phyloP scores from a whole-genome alignment of 2,329 filamentous ascomycete species.

The Tolypocladium guangdongense region DNA sequence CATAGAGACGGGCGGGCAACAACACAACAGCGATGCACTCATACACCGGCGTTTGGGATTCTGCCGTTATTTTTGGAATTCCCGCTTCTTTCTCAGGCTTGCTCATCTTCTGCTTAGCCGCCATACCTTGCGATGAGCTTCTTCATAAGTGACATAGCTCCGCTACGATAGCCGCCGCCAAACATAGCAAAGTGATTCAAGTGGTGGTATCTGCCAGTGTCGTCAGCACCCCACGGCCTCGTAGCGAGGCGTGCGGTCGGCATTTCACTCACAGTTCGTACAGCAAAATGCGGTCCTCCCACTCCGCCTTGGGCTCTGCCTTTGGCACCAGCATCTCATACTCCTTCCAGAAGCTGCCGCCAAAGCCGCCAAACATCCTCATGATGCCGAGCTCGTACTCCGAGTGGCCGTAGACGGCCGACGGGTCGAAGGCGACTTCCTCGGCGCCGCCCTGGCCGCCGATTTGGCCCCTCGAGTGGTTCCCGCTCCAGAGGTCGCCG shows the following conservation, averaged over 20 bases:
- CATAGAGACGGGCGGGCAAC: conserved; percentile 4
- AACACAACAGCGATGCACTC: conserved; percentile 4
- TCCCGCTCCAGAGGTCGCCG: conserved; percentile 90
- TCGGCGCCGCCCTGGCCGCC: conserved; percentile 43
- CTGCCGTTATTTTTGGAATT: conserved; percentile 1
- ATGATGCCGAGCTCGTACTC: conserved; percentile 93
- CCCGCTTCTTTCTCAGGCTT: not conserved
- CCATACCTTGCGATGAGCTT: conserved; percentile 63
- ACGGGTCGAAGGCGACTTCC: conserved; percentile 75
- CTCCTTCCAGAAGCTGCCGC: conserved; percentile 57
- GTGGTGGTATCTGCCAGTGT: conserved; percentile 61
- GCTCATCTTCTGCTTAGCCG: not conserved
- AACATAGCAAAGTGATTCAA: conserved; percentile 84
- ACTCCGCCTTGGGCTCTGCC: conserved; percentile 71
- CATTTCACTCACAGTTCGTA: conserved; percentile 63
- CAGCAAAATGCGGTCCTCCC: conserved; percentile 67
- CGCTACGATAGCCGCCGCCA: conserved; percentile 64
- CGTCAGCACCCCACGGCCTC: conserved; percentile 7
- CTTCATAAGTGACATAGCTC: conserved; percentile 72
- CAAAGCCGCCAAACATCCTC: conserved; percentile 92
- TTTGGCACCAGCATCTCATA: conserved; percentile 68
- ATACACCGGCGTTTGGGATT: conserved; percentile 14
- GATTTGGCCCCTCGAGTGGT: conserved; percentile 59
- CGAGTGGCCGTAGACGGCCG: conserved; percentile 70
- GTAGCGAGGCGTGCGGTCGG: not conserved